phyloP scores from a whole-genome alignment of 495 filamentous ascomycete species.

The Acidiella bohemica region DNA sequence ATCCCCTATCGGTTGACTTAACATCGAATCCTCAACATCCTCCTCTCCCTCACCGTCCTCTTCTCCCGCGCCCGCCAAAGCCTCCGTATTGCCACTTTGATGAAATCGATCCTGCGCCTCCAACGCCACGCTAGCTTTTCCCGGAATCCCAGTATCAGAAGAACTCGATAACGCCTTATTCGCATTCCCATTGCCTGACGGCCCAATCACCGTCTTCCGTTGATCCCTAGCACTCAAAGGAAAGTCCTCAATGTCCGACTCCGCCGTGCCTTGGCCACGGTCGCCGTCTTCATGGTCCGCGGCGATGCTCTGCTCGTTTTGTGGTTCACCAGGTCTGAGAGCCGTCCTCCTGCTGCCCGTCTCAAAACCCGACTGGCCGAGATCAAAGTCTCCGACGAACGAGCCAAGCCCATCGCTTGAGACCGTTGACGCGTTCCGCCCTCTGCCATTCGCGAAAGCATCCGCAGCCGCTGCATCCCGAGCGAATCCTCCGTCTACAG shows the following conservation, averaged over 20 bases:
- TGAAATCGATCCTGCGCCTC: not conserved
- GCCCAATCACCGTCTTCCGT: constrained; percentile 9
- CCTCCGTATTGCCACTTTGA: not conserved
- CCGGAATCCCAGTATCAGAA: not conserved
- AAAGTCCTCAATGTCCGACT: constrained; percentile 11
- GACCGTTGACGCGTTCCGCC: not conserved
- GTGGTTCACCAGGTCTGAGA: not conserved
- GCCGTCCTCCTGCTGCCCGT: constrained; percentile 6
- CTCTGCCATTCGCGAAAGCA: constrained; percentile 6
- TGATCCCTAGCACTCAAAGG: constrained; percentile 5
- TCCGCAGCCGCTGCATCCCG: constrained; percentile 7
- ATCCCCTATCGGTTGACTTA: not conserved
- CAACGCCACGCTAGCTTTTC: not conserved
- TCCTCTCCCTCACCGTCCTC: not conserved
- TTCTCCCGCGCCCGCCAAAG: not conserved
- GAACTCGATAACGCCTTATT: no score
- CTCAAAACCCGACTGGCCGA: constrained; percentile 1
- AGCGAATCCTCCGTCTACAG: not conserved
- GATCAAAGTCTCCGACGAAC: constrained; percentile 1
- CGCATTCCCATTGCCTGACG: not conserved
- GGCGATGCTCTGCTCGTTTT: not conserved
- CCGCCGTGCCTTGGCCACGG: no score
- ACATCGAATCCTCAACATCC: constrained; percentile 4
- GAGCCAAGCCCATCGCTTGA: not conserved
- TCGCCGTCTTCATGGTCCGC: not conserved